A percentile compares a stretch with the other conserved stretches of the same genome.
These are phyloP conservation scores for Penicillium roqueforti DNA, from an alignment of 495 filamentous ascomycete genomes.

Conservation along the genomic window DNA sequence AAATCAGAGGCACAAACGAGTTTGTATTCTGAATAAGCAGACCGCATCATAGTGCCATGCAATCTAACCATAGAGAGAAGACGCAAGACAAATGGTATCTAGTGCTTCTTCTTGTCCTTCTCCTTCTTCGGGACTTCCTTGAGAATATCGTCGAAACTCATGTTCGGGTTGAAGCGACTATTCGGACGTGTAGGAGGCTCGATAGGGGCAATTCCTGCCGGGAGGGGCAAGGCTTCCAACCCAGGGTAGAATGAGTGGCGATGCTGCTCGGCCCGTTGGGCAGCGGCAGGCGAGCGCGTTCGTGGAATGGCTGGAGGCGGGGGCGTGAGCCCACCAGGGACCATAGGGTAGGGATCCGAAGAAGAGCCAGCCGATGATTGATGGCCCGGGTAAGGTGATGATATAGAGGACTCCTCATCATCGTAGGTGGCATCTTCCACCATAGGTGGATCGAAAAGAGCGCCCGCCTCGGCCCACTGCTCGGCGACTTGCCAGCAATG, in stretches of 20 bases:
- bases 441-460: slow-evolving; percentile 35
- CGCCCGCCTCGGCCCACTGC: slow-evolving; percentile 57
- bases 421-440: slow-evolving; percentile 39
- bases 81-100: slow-evolving; percentile 12
- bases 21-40: background rate
- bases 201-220: slow-evolving; percentile 46
- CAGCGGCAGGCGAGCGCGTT: slow-evolving; percentile 38
- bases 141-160: slow-evolving; percentile 53
- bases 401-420: slow-evolving; percentile 41
- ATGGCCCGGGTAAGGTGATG: slow-evolving; percentile 41
- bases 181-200: slow-evolving; percentile 40
- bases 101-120: slow-evolving; percentile 42
- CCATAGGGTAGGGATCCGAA: slow-evolving; percentile 25
- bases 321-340: slow-evolving; percentile 29
- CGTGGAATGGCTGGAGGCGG: slow-evolving; percentile 42
- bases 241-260: slow-evolving; percentile 46
- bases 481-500: slow-evolving; percentile 89
- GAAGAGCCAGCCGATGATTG: slow-evolving; percentile 44
- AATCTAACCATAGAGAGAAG: slow-evolving; percentile 10
- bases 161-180: slow-evolving; percentile 46
- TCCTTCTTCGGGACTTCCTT: slow-evolving; percentile 41
- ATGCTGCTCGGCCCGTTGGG: slow-evolving; percentile 32
- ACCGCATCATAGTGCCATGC: background rate
- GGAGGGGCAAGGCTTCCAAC: slow-evolving; percentile 50
- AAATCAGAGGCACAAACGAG: background rate